Evolutionary conservation across 768 basidiomycete genomes (phyloP).

Genomic region (Lactifluus piperatus): DNA sequence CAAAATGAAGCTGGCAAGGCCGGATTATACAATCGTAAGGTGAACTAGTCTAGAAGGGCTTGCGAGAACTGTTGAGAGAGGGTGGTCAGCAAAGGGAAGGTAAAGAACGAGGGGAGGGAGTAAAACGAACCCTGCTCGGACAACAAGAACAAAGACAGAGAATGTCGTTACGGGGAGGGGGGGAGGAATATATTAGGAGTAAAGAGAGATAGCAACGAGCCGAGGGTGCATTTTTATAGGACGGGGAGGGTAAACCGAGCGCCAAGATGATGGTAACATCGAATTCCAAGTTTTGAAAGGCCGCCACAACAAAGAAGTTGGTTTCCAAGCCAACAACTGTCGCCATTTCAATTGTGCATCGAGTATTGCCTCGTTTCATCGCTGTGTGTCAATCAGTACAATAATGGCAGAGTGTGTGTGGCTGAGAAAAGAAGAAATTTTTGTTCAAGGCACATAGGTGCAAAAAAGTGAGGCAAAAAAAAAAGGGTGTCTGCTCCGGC

Average conservation of each 20-base stretch:
- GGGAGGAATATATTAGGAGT: slow-evolving; percentile 5
- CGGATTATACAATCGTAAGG: not conserved
- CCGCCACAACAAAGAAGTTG: not conserved
- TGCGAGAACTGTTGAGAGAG: slow-evolving; percentile 15
- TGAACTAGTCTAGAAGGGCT: not conserved
- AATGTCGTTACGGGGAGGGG: slow-evolving; percentile 26
- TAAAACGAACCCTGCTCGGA: slow-evolving; percentile 39
- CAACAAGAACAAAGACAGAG: slow-evolving; percentile 28
- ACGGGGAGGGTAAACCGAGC: not conserved
- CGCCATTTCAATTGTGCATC: not conserved
- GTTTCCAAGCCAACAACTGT: slow-evolving; percentile 6
- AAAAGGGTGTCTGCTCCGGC: no score
- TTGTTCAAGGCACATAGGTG: not conserved
- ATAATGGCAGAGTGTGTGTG: no score
- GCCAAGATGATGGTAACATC: not conserved
- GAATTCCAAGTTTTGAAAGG: not conserved
- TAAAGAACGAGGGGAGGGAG: not conserved
- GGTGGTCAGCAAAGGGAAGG: not conserved
- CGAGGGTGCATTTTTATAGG: slow-evolving; percentile 5
- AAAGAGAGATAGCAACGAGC: not conserved
- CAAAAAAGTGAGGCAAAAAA: not conserved
- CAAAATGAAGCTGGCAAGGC: not conserved
- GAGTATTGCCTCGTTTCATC: not conserved
- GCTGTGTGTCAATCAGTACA: not conserved
- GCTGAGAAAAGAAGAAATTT: no score